Base-by-base conservation (phyloP, 305 asterid species). In the Fraxinus dipetala region DNA sequence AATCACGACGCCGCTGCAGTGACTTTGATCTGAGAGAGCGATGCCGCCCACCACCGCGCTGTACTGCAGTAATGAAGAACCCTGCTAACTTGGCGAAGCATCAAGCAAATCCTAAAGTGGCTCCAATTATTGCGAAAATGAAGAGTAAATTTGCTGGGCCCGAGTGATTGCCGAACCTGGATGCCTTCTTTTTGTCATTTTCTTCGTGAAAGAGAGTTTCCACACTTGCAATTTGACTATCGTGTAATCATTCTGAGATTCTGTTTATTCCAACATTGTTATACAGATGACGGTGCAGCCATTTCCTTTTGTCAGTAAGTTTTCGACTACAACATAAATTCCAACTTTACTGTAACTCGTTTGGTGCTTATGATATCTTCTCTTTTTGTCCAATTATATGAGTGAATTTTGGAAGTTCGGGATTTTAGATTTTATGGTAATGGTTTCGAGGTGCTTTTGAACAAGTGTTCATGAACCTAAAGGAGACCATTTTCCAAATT, bases 71-170 rank as follows among this genome's bases (percentile, higher is more conserved):
- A 26, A 26, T 26, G 0, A 0, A 26, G 28, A 1, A 26, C 1
- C 0, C 0, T 26, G 1, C 0, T 26, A 95, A 93, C 89, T 83
- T 95, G 85, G 96, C 93, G 79, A 91, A 95, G 88, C 97, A 95
- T 87, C 97, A 94, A 82, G 88, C 91, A 13, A 94, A 95, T 72
- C 99, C 97, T 13, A 94, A 94, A 88, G 93, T 95, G 82, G 96
- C 99, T 79, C 98, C 97, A 3, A 87, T 94, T 18, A 92, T 93
- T 80, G 87, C 92, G 0, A 94, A 95, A 78, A 92, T 94, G 98
- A 94, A 92, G 99, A 54, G 90, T 63, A 90, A 91, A 86, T 93
- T 95, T 85, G 94, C 81, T 43, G 95, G 97, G 63, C 85, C 88
- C 6, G 69, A 87, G 78, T 91, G 84, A 92, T 1, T 4, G 8